Evolutionary conservation across 345 rosid species (phyloP).

Genomic region (Citrus mangshanensis): DNA sequence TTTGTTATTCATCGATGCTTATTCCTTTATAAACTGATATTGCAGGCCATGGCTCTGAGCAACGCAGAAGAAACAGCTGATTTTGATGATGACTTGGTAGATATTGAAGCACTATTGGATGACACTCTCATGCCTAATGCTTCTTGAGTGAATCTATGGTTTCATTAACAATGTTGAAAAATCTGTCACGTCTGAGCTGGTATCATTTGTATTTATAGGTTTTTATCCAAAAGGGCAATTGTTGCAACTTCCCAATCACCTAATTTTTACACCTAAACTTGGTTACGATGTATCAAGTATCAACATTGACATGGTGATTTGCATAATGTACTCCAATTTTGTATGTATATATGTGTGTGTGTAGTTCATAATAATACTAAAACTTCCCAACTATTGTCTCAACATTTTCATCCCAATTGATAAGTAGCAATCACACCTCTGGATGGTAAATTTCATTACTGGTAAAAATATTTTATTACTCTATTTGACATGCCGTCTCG

Average conservation of each 20-base stretch:
- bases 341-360: background rate
- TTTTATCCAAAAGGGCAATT: constrained; percentile 15
- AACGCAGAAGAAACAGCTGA: constrained; percentile 33
- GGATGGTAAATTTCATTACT: too few relatives aligned
- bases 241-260: background rate
- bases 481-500: too few relatives aligned
- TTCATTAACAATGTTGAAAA: constrained; percentile 8
- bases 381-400: too few relatives aligned
- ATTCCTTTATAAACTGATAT: background rate
- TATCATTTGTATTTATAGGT: background rate
- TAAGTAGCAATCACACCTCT: too few relatives aligned
- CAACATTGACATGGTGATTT: background rate
- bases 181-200: background rate
- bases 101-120: constrained; percentile 50
- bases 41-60: constrained; percentile 42
- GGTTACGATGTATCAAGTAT: background rate
- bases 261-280: background rate
- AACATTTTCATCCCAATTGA: too few relatives aligned
- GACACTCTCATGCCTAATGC: constrained; percentile 46
- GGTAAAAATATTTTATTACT: too few relatives aligned
- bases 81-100: constrained; percentile 53
- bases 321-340: too few relatives aligned
- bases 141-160: constrained; percentile 21
- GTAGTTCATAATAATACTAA: too few relatives aligned
- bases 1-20: background rate